Base-by-base conservation (phyloP, 306 rosid genomes). In the Rosa multiflora region DNA sequence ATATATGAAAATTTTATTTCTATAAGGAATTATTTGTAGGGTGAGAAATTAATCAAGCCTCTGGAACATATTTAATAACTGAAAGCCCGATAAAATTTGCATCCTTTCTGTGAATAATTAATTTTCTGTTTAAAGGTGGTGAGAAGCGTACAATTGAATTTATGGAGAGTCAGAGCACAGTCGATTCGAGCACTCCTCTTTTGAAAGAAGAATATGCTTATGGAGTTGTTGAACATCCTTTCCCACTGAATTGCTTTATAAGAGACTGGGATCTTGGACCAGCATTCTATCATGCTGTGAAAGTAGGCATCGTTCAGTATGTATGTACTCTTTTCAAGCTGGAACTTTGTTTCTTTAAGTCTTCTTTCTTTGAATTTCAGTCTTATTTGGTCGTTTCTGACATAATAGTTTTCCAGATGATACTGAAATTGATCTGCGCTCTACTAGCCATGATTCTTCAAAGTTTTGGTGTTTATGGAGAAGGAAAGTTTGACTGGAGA, bases 241-340 rank as follows among this genome's bases (percentile, higher is more conserved):
- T 96, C 79, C 99, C 99, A 20, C 86, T 96, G 75, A 96, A 96
- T 81, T 93, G 88, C 63, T 67, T 87, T 67, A 48, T 96, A 80
- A 84, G 93, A 83, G 92, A 89, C 80, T 96, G 99, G 99, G 76
- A 85, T 85, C 98, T 96, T 86, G 99, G 99, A 61, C 82, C 91
- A 26, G 88, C 89, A 74, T 96, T 96, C 90, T 96, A 96, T 86
- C 77, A 96, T 85, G 90, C 97, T 46, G 99, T 96, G 91, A 96
- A 96, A 91, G 85, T 96, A 75, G 99, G 99, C 90, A 93, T 96
- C 6, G 99, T 96, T 75, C 99, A 96, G 88, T 96, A 96, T 90
- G 99, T 96, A 90, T 76, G 98, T 87, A 79, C 55, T 78, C 75
- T 11, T 80, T 75, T 76, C 75, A 23, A 76, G 43, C 78, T 79